Conservation (phyloP, 495 filamentous ascomycete species). For the Sphaerosporella brunnea region DNA sequence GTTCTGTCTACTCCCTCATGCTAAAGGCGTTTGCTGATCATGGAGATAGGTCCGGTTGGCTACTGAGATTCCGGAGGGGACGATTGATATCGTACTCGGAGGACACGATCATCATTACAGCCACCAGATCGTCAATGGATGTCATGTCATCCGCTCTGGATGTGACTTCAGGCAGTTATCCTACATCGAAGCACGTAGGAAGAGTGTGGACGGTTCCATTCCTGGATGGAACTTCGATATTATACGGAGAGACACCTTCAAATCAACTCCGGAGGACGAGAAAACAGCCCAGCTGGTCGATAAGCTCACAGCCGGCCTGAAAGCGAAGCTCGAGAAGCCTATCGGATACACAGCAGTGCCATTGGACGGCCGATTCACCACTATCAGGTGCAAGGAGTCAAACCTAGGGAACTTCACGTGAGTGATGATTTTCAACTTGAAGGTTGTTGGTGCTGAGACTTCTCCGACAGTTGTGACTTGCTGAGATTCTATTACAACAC, state of each 20-base stretch:
- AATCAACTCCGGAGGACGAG: constrained; percentile 39
- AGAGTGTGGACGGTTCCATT: constrained; percentile 29
- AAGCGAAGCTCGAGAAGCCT: constrained; percentile 59
- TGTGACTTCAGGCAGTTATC: constrained; percentile 81
- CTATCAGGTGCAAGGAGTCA: constrained; percentile 55
- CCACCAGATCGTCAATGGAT: constrained; percentile 55
- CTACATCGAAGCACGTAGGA: constrained; percentile 57
- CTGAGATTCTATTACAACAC: constrained; percentile 66
- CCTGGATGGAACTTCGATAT: constrained; percentile 63
- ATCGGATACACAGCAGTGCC: constrained; percentile 64
- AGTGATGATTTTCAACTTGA: background rate
- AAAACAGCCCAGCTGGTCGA: constrained; percentile 41
- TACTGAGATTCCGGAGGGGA: constrained; percentile 41
- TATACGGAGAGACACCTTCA: constrained; percentile 44
- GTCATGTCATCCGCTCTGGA: constrained; percentile 64
- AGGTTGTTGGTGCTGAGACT: background rate
- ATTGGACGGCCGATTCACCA: constrained; percentile 70
- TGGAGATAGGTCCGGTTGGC: constrained; percentile 46
- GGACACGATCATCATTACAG: constrained; percentile 77
- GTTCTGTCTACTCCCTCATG: background rate
- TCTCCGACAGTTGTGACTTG: constrained; percentile 42
- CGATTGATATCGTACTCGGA: constrained; percentile 69
- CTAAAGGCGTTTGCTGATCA: constrained; percentile 1
- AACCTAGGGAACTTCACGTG: constrained; percentile 72
- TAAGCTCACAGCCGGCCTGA: constrained; percentile 50